Conservation (phyloP, 345 rosid genomes). For the Gossypium stocksii region DNA sequence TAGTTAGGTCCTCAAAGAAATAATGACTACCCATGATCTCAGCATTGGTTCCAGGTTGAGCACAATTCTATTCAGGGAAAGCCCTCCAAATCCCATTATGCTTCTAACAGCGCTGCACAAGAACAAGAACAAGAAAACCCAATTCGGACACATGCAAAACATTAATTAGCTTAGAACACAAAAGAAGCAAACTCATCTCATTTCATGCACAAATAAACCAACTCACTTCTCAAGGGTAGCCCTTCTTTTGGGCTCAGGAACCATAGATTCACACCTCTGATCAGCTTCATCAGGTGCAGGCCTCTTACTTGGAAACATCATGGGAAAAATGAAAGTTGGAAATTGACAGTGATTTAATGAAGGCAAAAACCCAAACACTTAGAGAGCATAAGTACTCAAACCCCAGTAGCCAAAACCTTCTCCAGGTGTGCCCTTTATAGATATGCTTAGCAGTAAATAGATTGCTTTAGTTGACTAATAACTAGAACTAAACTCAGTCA, state of each 20-base stretch:
- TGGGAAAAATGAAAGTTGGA: not conserved
- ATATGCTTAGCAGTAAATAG: not conserved
- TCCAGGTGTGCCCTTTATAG: not conserved
- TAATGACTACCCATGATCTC: constrained; percentile 36
- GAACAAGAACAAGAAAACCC: not conserved
- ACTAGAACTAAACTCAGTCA: not conserved
- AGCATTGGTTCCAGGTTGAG: constrained; percentile 39
- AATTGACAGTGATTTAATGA: not conserved
- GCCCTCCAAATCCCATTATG: constrained; percentile 30
- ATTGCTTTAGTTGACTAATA: not conserved
- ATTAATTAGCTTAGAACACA: not conserved
- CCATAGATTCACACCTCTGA: constrained; percentile 22
- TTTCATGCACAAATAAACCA: not conserved
- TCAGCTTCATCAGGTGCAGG: constrained; percentile 25
- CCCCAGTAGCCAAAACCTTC: not conserved
- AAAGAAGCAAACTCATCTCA: constrained; percentile 3
- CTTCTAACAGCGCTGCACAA: constrained; percentile 36
- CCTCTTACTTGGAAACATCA: constrained; percentile 31
- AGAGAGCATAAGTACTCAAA: not conserved
- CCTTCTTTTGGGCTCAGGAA: constrained; percentile 24
- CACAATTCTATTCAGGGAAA: constrained; percentile 24
- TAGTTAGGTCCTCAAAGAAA: no score
- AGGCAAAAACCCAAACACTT: not conserved
- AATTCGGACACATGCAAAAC: not conserved
- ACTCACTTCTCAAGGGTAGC: constrained; percentile 27